Evolutionary conservation across 768 basidiomycete genomes (phyloP), one percentile per base, ranked within the genome.

Genomic region (Serendipita sp.): DNA sequence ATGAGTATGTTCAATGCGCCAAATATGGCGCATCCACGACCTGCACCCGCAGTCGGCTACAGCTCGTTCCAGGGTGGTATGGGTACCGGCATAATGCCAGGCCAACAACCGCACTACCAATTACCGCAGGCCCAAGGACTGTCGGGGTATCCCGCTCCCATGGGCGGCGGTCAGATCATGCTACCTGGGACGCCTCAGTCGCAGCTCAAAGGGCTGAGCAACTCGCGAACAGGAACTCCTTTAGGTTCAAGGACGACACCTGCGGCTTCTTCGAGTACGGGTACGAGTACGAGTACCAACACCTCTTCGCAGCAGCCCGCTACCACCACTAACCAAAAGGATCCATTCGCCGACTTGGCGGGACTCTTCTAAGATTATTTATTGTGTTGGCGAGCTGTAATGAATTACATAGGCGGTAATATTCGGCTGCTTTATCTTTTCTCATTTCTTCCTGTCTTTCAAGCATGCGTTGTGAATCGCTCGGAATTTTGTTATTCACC

Each of bases 321-420:
- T 17, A 9, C 42, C 24, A 42, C 71, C 45, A 77, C 80, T 65
- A 76, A 74, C 63, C 48, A 60, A 60, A 91, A 88, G 70, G 89
- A 91, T 71, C 89, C 90, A 43, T 91, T 91, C 68, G 87, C 88
- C 3, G 89, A 91, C 73, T 76, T 91, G 38, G 88, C 79, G 2
- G 84, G 84, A 20, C 72, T 91, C 62, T 90, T 91, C 71, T 91
- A n/a, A 28, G n/a, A 9, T 28, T 48, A 28, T 20, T 20, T 48
- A 48, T 9, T 48, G 45, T 5, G n/a, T 9, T 48, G 45, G n/a
- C 45, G 45, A 48, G 45, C 9, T 48, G 45, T 48, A 7, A n/a
- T 48, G 9, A 9, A 48, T 7, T 48, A 5, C 7, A n/a, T n/a
- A 5, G 14, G 14, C 38, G 38, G 38, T 38, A 7, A 14, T 38